A percentile compares a stretch with the other conserved stretches of the same genome.
Evolutionary conservation across 2,329 filamentous ascomycete genomes (phyloP).

Genomic region (Clarireedia hainanense): DNA sequence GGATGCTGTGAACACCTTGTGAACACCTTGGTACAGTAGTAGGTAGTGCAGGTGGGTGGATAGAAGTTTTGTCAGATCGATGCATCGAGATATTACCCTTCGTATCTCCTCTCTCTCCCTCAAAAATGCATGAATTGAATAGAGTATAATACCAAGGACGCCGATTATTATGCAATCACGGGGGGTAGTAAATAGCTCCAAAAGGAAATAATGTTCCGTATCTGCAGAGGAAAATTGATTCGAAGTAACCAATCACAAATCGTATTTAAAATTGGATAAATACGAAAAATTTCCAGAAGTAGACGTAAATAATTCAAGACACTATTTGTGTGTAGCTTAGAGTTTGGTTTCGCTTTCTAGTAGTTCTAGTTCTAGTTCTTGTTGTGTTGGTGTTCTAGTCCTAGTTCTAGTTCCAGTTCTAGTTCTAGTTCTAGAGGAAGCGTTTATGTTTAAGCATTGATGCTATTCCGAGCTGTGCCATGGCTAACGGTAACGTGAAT

Average conservation of each 20-base stretch:
- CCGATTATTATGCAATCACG: constrained; percentile 6
- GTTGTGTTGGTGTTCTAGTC: too few species aligned
- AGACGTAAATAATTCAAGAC: background rate
- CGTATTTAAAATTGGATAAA: background rate
- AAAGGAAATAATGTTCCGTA: constrained; percentile 4
- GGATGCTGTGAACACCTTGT: too few species aligned
- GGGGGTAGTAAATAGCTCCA: background rate
- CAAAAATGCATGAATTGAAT: background rate
- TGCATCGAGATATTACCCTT: background rate
- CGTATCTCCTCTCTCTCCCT: background rate
- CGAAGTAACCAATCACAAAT: background rate
- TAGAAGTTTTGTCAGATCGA: background rate
- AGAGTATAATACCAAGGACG: constrained; percentile 3
- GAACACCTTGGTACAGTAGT: too few species aligned
- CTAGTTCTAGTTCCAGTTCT: too few species aligned
- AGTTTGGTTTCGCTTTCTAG: too few species aligned
- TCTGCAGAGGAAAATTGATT: background rate
- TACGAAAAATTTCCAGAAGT: constrained; percentile 1
- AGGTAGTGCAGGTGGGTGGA: background rate
- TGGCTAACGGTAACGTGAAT: too few species aligned
- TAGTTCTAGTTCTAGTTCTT: too few species aligned
- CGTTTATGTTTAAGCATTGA: background rate
- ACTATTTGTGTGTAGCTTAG: background rate
- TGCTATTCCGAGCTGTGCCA: background rate
- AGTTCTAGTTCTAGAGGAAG: too few species aligned